Base-by-base conservation (phyloP, 495 filamentous ascomycete genomes). In the Pseudoneurospora amorphoporcata region DNA sequence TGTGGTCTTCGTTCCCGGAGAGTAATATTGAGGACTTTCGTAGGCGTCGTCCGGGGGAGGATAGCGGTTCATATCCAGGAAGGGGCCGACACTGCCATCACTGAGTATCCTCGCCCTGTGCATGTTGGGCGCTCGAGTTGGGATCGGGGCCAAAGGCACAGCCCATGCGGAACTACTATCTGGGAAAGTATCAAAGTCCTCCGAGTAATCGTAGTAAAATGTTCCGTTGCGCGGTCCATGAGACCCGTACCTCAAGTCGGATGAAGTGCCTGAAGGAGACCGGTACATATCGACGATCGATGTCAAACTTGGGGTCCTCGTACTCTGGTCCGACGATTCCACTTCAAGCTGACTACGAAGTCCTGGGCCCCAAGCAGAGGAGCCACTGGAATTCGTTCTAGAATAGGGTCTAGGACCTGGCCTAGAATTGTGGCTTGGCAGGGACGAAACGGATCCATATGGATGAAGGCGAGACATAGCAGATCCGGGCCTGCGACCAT, bases 201-300 rank as follows among this genome's bases (percentile, higher is more conserved):
- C 86, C 4, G 84, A 85, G 73, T 87, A 87, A 74, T 87, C 86
- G 76, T 87, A 87, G 72, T 84, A 87, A 32, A 83, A 75, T 23
- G 70, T 53, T 40, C 74, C 69, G 23, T 37, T 37, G 12, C 70
- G n/a, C 37, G 19, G 47, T 29, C 2, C 2, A 58, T 69, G 69
- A 68, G 43, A 39, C 7, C 58, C 61, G 29, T 17, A 35, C 14
- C 65, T 70, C 37, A 69, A 53, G 8, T 39, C 65, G 39, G 79
- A 42, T 39, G 39, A 70, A n/a, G 71, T 43, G 17, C 72, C 41
- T 35, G 76, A 73, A n/a, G 80, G 75, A 32, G 74, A 79, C 23
- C 78, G 79, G 53, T 83, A 81, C 81, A 82, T 81, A 69, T 83
- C 80, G 10, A 81, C 77, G 70, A 82, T 80, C 7, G 83, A 83